phyloP scores from a whole-genome alignment of 768 basidiomycete species.

The Mycena olivaceomarginata region DNA sequence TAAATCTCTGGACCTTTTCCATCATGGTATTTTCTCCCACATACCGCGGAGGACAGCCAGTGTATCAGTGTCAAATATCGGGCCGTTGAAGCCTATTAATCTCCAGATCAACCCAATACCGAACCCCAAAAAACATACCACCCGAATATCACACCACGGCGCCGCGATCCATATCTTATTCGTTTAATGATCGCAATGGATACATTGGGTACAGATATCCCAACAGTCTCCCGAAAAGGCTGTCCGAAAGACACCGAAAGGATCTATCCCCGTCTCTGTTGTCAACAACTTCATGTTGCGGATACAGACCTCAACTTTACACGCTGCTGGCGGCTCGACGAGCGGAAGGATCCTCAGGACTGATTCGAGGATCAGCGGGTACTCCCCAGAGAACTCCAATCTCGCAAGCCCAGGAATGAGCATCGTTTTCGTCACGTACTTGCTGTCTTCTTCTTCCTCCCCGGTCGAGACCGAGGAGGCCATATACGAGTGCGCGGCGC shows the following conservation, averaged over 20 bases:
- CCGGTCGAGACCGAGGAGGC: background rate
- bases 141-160: too few species aligned
- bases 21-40: too few species aligned
- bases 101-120: too few species aligned
- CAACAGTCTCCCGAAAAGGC: background rate
- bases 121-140: too few species aligned
- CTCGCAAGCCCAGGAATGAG: conserved; percentile 8
- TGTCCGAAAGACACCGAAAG: background rate
- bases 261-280: background rate
- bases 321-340: conserved; percentile 1
- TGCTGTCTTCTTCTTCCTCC: background rate
- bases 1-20: too few species aligned
- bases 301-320: conserved; percentile 8
- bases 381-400: background rate
- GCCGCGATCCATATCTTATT: too few species aligned
- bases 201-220: background rate
- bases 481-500: background rate
- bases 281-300: background rate
- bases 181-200: background rate
- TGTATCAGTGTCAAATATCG: too few species aligned
- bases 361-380: too few species aligned
- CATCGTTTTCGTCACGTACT: background rate
- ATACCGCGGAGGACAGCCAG: too few species aligned
- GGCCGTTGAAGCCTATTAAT: too few species aligned
- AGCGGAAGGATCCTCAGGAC: background rate